phyloP scores from a whole-genome alignment of 2,329 filamentous ascomycete species.

The Ilyonectria robusta region DNA sequence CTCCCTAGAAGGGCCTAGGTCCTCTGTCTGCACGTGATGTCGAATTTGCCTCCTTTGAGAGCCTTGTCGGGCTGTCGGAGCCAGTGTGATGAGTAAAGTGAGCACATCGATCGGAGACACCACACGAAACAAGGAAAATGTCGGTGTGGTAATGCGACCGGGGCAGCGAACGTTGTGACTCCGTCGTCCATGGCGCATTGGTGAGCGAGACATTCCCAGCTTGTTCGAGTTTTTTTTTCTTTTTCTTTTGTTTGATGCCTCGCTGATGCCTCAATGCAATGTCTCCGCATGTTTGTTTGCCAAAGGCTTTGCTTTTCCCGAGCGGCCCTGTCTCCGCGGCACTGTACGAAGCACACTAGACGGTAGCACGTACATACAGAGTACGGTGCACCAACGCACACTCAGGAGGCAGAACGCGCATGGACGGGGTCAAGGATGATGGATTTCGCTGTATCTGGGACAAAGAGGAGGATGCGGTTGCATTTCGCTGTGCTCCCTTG shows the following conservation, averaged over 20 bases:
- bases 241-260: slow-evolving; percentile 15
- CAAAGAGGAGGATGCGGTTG: slow-evolving; percentile 20
- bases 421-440: slow-evolving; percentile 25
- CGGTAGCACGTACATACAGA: slow-evolving; percentile 17
- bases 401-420: not conserved
- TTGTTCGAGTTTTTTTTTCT: slow-evolving; percentile 19
- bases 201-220: slow-evolving; percentile 38
- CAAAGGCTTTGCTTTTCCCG: slow-evolving; percentile 19
- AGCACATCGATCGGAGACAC: slow-evolving; percentile 33
- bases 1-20: slow-evolving; percentile 10
- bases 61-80: slow-evolving; percentile 22
- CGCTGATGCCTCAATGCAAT: not conserved
- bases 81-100: slow-evolving; percentile 14
- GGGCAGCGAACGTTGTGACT: slow-evolving; percentile 35
- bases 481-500: slow-evolving; percentile 7
- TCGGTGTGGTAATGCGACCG: slow-evolving; percentile 42
- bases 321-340: slow-evolving; percentile 1
- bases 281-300: slow-evolving; percentile 29
- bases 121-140: slow-evolving; percentile 44
- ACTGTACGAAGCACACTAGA: not conserved
- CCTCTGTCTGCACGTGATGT: slow-evolving; percentile 36
- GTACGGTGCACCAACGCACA: not conserved
- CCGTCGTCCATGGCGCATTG: slow-evolving; percentile 30
- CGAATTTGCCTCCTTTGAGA: slow-evolving; percentile 34
- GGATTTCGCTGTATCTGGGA: slow-evolving; percentile 30